A percentile compares a stretch with the other conserved stretches of the same genome.
Evolutionary conservation across 2,329 filamentous ascomycete species (phyloP).

Genomic region (Aspergillus aculeatinus): DNA sequence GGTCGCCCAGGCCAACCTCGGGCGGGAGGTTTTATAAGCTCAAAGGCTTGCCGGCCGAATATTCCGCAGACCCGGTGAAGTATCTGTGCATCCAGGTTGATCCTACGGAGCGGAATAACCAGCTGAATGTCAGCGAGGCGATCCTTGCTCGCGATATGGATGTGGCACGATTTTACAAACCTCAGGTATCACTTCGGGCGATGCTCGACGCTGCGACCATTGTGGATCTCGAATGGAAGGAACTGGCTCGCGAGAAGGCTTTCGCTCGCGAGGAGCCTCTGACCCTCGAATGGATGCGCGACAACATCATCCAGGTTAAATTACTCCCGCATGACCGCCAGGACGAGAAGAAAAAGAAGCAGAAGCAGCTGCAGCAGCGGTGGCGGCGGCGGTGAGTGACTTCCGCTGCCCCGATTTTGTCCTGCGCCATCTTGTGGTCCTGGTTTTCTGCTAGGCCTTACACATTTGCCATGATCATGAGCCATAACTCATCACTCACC

Average conservation of each 20-base stretch:
- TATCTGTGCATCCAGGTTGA: conserved; percentile 23
- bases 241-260: conserved; percentile 21
- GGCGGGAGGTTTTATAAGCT: conserved; percentile 14
- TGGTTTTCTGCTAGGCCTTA: too few species aligned
- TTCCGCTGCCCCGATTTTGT: too few species aligned
- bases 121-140: conserved; percentile 26
- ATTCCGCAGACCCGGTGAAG: conserved; percentile 26
- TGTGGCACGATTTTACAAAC: conserved; percentile 22
- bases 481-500: background rate
- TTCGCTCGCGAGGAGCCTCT: conserved; percentile 14
- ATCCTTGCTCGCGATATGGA: conserved; percentile 33
- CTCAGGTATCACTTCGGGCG: conserved; percentile 24
- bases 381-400: too few species aligned
- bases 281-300: background rate
- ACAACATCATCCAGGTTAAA: background rate
- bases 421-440: too few species aligned
- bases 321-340: background rate
- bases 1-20: conserved; percentile 12
- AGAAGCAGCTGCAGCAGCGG: background rate
- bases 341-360: background rate
- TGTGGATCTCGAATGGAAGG: conserved; percentile 35
- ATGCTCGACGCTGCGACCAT: conserved; percentile 39
- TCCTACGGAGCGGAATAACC: conserved; percentile 27
- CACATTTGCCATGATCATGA: too few species aligned
- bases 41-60: conserved; percentile 26